Conservation (phyloP, 768 basidiomycete species). For the Boletus edulis region DNA sequence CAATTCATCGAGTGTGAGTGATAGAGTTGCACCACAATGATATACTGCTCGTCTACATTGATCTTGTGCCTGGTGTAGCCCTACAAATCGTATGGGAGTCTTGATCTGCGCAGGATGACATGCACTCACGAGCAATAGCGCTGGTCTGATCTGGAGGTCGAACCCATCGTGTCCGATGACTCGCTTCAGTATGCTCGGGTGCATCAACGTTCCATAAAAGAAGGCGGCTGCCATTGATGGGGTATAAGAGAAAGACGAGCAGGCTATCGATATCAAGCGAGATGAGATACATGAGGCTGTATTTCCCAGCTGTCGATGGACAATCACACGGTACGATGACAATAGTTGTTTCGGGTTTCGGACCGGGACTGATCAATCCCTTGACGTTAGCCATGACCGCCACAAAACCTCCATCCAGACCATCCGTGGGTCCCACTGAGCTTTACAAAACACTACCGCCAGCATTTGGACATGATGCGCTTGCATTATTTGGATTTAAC, state of each 20-base stretch:
- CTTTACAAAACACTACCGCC: constrained; percentile 33
- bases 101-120: neutral
- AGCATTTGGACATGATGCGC: constrained; percentile 54
- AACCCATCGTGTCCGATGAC: constrained; percentile 71
- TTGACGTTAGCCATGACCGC: constrained; percentile 4
- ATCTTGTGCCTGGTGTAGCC: constrained; percentile 82
- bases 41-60: constrained; percentile 39
- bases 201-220: constrained; percentile 91
- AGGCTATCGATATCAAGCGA: neutral
- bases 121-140: constrained; percentile 62
- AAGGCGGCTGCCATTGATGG: constrained; percentile 51
- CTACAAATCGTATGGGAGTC: constrained; percentile 33
- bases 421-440: neutral
- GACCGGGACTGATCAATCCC: no score
- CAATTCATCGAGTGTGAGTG: constrained; percentile 6
- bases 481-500: constrained; percentile 54
- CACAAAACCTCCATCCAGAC: neutral
- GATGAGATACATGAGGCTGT: no score
- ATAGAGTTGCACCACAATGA: neutral
- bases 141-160: constrained; percentile 67
- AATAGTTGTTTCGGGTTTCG: no score
- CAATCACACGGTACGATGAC: no score
- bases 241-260: neutral
- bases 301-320: no score
- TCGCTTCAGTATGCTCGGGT: constrained; percentile 74